Evolutionary conservation across 2,329 filamentous ascomycete genomes (phyloP).

Genomic region (Ophiostoma sp.): DNA sequence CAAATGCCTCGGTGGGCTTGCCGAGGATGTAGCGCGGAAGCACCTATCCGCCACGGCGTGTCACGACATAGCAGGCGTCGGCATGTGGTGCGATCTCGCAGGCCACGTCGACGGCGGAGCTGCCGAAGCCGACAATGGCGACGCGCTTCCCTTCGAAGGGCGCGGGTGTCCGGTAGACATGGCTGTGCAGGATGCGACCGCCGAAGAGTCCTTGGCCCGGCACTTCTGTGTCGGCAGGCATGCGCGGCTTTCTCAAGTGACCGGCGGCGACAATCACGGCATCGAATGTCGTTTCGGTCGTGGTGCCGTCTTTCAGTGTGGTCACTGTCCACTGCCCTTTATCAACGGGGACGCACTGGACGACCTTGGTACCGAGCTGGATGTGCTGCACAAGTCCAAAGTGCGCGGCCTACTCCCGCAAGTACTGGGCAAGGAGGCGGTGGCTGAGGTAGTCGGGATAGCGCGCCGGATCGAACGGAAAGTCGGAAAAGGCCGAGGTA

Average conservation of each 20-base stretch:
- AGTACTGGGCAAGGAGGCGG: constrained; percentile 33
- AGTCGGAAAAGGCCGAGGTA: constrained; percentile 37
- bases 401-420: constrained; percentile 36
- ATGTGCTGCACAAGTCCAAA: constrained; percentile 22
- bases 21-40: constrained; percentile 37
- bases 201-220: constrained; percentile 31
- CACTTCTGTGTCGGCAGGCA: constrained; percentile 28
- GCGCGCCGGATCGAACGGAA: constrained; percentile 37
- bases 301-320: constrained; percentile 24
- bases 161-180: constrained; percentile 34
- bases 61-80: constrained; percentile 36
- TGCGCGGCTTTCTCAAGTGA: constrained; percentile 27
- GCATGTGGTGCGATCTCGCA: constrained; percentile 35
- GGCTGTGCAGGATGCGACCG: constrained; percentile 35
- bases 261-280: constrained; percentile 37
- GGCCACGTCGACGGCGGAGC: constrained; percentile 37
- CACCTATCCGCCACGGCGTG: constrained; percentile 37
- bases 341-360: neutral
- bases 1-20: constrained; percentile 34
- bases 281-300: constrained; percentile 28
- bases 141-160: constrained; percentile 36
- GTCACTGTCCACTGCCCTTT: neutral
- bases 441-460: constrained; percentile 38
- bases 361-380: constrained; percentile 6
- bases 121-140: constrained; percentile 36